Conservation (phyloP, 768 basidiomycete genomes). For the Cyathus striatus region DNA sequence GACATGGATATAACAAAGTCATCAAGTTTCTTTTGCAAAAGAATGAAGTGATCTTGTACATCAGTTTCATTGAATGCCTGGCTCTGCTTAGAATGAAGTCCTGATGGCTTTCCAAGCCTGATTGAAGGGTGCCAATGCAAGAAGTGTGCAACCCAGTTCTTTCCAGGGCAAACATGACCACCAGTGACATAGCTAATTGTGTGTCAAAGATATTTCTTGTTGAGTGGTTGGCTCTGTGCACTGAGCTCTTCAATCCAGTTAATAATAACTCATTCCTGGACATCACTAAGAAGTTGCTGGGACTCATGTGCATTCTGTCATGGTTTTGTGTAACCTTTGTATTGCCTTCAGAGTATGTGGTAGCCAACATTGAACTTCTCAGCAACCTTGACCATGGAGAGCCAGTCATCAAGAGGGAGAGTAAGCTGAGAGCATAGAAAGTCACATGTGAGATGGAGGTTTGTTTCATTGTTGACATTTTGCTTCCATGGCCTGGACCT, state of each 20-base stretch:
- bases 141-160: slow-evolving; percentile 8
- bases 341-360: slow-evolving; percentile 1
- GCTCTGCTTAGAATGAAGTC: no score
- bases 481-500: no score
- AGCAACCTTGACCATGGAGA: neutral
- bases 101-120: no score
- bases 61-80: no score
- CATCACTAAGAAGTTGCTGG: slow-evolving; percentile 6
- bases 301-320: slow-evolving; percentile 5
- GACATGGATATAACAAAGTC: no score
- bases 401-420: neutral
- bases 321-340: neutral
- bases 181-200: slow-evolving; percentile 1
- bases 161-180: slow-evolving; percentile 1
- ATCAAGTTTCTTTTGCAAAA: no score
- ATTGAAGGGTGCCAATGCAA: slow-evolving; percentile 10
- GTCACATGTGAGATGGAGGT: neutral
- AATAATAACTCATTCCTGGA: slow-evolving; percentile 6
- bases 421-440: neutral
- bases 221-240: slow-evolving; percentile 4
- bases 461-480: no score
- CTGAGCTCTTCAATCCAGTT: slow-evolving; percentile 11
- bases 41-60: no score
- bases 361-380: slow-evolving; percentile 2
- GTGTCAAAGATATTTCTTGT: neutral